These are phyloP conservation scores for Ceratocystiopsis minuta DNA, from an alignment of 2,329 filamentous ascomycete species.

Conservation along the genomic window DNA sequence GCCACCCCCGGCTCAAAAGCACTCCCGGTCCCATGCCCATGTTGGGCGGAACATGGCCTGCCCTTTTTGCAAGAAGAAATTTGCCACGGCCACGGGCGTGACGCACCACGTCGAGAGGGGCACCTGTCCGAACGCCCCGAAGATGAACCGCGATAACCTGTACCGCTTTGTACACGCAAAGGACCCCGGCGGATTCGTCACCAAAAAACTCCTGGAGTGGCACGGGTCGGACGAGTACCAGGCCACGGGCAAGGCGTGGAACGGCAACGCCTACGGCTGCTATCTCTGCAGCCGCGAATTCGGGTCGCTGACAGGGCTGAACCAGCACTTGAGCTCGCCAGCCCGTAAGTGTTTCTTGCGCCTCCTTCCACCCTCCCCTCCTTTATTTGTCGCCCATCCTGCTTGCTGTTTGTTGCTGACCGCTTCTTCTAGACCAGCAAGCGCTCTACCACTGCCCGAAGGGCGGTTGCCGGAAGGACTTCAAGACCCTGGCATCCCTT, in stretches of 20 bases:
- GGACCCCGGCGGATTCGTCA: slow-evolving; percentile 30
- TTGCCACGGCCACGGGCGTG: slow-evolving; percentile 33
- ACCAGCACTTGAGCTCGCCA: slow-evolving; percentile 35
- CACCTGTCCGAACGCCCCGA: slow-evolving; percentile 27
- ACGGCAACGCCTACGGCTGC: slow-evolving; percentile 30
- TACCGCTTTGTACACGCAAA: slow-evolving; percentile 24
- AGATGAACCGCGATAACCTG: slow-evolving; percentile 29
- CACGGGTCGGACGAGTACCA: slow-evolving; percentile 16
- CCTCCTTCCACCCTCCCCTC: background rate
- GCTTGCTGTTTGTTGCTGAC: too few species aligned
- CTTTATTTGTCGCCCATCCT: slow-evolving; percentile 5
- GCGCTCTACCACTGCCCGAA: slow-evolving; percentile 24
- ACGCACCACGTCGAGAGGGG: slow-evolving; percentile 37
- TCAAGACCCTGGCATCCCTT: slow-evolving; percentile 20
- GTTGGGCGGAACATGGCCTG: slow-evolving; percentile 26
- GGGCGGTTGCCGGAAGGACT: slow-evolving; percentile 17
- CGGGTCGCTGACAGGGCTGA: slow-evolving; percentile 17
- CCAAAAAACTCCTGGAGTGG: slow-evolving; percentile 32
- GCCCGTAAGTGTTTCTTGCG: slow-evolving; percentile 21
- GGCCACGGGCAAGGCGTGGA: slow-evolving; percentile 25
- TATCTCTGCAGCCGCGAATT: slow-evolving; percentile 34
- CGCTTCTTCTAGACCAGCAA: slow-evolving; percentile 16
- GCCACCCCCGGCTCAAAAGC: background rate
- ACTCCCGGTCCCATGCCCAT: slow-evolving; percentile 27
- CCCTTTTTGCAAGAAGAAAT: slow-evolving; percentile 32